phyloP scores from a whole-genome alignment of 352 stramenopile genomes.

The Globisporangium parvum region DNA sequence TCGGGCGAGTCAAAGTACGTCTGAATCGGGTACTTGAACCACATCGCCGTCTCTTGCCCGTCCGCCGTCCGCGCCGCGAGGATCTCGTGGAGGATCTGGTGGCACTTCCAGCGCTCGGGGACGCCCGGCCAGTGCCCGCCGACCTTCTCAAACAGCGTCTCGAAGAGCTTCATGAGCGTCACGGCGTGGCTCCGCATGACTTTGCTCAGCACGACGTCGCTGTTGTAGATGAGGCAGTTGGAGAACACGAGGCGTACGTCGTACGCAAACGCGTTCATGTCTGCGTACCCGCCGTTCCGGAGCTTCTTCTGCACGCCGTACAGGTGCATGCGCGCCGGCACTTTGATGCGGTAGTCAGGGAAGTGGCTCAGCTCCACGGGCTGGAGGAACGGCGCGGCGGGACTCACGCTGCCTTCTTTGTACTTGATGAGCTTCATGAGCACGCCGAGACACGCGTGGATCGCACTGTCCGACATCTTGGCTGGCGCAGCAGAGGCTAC shows the following conservation, averaged over 20 bases:
- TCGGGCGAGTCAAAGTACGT: constrained; percentile 83
- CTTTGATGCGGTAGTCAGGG: constrained; percentile 80
- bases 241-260: constrained; percentile 83
- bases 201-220: constrained; percentile 76
- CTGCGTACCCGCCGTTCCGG: constrained; percentile 58
- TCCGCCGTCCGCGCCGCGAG: constrained; percentile 55
- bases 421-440: constrained; percentile 86
- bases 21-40: constrained; percentile 85
- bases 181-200: constrained; percentile 80
- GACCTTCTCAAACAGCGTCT: constrained; percentile 64
- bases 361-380: constrained; percentile 80
- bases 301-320: constrained; percentile 85
- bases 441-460: constrained; percentile 47
- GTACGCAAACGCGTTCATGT: constrained; percentile 57
- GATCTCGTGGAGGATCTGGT: constrained; percentile 77
- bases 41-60: constrained; percentile 75
- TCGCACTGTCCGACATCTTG: constrained; percentile 48
- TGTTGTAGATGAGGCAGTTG: constrained; percentile 88
- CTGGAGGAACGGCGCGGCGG: constrained; percentile 73
- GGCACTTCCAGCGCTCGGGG: constrained; percentile 75
- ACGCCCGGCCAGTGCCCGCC: constrained; percentile 61
- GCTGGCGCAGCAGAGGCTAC: neutral
- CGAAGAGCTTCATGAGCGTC: constrained; percentile 82
- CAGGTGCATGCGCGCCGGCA: constrained; percentile 79
- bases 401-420: constrained; percentile 67